Base-by-base conservation (phyloP, 768 basidiomycete species). In the Leccinum aurantiacum region DNA sequence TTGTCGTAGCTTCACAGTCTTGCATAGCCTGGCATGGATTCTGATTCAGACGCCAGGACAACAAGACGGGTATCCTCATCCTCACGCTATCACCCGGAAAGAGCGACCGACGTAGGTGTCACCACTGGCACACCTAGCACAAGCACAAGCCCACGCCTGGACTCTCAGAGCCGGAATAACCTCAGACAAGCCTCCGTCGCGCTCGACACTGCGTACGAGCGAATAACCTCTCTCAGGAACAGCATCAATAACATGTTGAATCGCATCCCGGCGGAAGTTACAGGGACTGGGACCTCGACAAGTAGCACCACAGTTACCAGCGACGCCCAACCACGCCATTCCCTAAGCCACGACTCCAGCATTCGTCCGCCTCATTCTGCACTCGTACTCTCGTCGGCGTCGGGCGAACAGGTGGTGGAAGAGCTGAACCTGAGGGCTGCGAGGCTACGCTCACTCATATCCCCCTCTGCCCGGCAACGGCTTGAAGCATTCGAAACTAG, bases 221-320 rank as follows among this genome's bases (percentile, higher is more conserved):
- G 82, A 50, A 81, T 86, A 66, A 78, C 79, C 53, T 80, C 82
- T 69, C 79, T 85, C 53, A 79, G 84, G 60, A 78, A 78, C 31
- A 83, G 76, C 62, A 76, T 87, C 37, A 71, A 79, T 54, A 76
- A 77, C 60, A 71, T 84, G 61, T 62, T 75, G 65, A 68, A 66
- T 62, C 69, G 72, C 60, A 71, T 82, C 60, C 75, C 77, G 53
- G 78, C 79, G 17, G 76, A 72, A 54, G 60, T 56, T 46, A 37
- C 59, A 60, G 64, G 61, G 13, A 56, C 62, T 6, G 62, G 53
- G 38, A 10, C 55, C 44, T 48, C 54, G 9, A 44, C 67, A 13
- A 49, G 52, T 51, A 35, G 4, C 53, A 41, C 14, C 2, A 49
- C 58, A 52, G 29, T 29, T n/a, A 38, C 54, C 47, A 57, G 14